Evolutionary conservation across 2,329 filamentous ascomycete genomes (phyloP).

Genomic region (Colletotrichum tanaceti): DNA sequence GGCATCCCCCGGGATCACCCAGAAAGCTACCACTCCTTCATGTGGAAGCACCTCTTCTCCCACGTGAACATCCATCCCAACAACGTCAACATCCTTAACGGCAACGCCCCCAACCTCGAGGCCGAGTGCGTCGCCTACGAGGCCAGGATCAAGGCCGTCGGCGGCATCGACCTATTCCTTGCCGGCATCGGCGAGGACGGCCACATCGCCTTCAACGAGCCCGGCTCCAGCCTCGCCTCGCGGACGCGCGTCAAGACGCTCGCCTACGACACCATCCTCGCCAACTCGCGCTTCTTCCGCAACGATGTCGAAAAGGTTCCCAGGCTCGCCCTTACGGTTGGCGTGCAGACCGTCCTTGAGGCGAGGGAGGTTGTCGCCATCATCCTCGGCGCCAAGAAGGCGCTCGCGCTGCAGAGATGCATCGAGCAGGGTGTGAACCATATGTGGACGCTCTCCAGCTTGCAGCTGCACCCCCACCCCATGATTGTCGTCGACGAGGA

Average conservation of each 20-base stretch:
- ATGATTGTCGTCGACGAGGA: constrained; percentile 89
- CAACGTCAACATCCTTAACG: constrained; percentile 87
- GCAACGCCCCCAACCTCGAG: constrained; percentile 80
- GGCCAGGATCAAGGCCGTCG: constrained; percentile 76
- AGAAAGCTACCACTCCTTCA: constrained; percentile 90
- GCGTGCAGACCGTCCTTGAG: constrained; percentile 85
- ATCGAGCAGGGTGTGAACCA: constrained; percentile 87
- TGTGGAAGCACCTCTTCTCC: constrained; percentile 93
- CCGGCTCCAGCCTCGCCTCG: constrained; percentile 80
- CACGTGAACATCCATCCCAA: constrained; percentile 83
- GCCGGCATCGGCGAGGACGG: constrained; percentile 88
- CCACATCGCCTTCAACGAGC: constrained; percentile 92
- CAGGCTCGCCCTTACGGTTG: constrained; percentile 85
- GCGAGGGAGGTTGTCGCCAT: constrained; percentile 85
- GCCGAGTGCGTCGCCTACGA: constrained; percentile 85
- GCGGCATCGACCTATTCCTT: constrained; percentile 87
- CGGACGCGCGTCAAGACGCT: constrained; percentile 88
- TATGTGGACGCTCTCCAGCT: constrained; percentile 88
- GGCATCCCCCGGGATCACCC: constrained; percentile 84
- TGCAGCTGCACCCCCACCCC: constrained; percentile 84
- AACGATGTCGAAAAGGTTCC: constrained; percentile 80
- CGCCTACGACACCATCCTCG: constrained; percentile 86
- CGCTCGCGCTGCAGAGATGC: constrained; percentile 81
- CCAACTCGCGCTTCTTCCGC: constrained; percentile 86
- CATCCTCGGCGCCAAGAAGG: constrained; percentile 84